Evolutionary conservation across 306 rosid species (phyloP), one percentile per base, ranked within the genome.

Genomic region (Hippophae tibetana): DNA sequence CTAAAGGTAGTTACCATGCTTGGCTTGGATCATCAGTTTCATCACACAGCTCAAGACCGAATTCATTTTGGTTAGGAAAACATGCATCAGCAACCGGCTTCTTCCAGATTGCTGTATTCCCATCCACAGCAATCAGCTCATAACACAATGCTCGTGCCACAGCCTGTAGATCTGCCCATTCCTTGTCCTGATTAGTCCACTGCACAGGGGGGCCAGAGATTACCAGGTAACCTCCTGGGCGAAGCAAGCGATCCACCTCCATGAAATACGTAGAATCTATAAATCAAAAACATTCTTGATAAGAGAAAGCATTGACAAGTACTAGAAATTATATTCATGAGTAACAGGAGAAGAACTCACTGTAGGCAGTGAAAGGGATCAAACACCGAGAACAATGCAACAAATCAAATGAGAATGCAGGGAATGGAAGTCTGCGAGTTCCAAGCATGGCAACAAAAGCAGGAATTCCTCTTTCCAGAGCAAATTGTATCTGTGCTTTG

Each of bases 381-480:
- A 93, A 82, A 77, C 97, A 93, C 31, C 97, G 94, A 57, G 97
- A 93, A 69, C 99, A 93, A 50, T 93, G 99, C 67, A 93, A 80
- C 58, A 93, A 82, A 76, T 93, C 99, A 65, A 85, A 93, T 26
- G 87, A 85, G 81, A 82, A 86, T 14, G 90, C 95, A 48, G 99
- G 85, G 88, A 88, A 86, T 27, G 99, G 99, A 56, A 93, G 97
- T 67, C 95, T 82, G 27, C 78, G 95, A 68, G 99, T 93, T 60
- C 99, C 99, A 68, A 93, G 97, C 99, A 93, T 93, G 66, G 93
- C 95, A 70, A 82, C 89, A 72, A 93, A 82, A 69, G 99, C 99
- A 18, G 99, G 95, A 80, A 93, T 51, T 62, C 99, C 99, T 86
- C 99, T 82, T 79, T 93, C 99, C 6, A 88, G 72, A 7, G 97